Base-by-base conservation (phyloP, 257 asterid genomes). In the Nyctanthes arbortristis region DNA sequence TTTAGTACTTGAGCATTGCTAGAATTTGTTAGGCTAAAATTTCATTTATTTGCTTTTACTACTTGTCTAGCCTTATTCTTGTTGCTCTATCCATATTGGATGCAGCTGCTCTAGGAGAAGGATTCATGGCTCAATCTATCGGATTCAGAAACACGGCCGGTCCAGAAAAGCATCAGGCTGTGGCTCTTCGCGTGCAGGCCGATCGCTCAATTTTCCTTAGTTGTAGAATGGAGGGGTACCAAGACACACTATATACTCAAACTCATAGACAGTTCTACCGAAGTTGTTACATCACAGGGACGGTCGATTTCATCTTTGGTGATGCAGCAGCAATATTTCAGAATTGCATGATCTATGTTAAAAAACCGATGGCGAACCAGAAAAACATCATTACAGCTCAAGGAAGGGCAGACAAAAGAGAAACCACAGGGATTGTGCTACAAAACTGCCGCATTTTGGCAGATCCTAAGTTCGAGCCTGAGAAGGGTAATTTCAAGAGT, bases 141-240 rank as follows among this genome's bases (percentile, higher is more conserved):
- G 98, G 97, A 24, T 93, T 93, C 81, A 32, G 88, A 20, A 93
- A 93, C 84, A 93, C 94, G 0, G 99, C 99, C 0, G 99, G 99
- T 0, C 87, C 96, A 0, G 96, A 91, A 11, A 93, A 91, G 71
- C 89, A 84, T 47, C 97, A 93, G 39, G 99, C 97, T 5, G 99
- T 91, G 68, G 99, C 99, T 11, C 84, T 93, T 5, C 70, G 96
- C 14, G 96, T 89, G 7, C 96, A 89, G 73, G 65, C 96, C 0
- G 96, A 91, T 70, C 88, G 83, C 0, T 66, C 90, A 2, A 68
- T 84, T 28, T 87, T 93, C 76, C n/a, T 89, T 22, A 89, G 83
- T 63, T 93, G 97, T 56, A 76, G 99, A 4, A 86, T 91, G 93
- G 97, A 89, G 40, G 97, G 93, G 0, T 88, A 76, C 79, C 89